Conservation (phyloP, 768 basidiomycete species). For the Leccinum disarticulatum region DNA sequence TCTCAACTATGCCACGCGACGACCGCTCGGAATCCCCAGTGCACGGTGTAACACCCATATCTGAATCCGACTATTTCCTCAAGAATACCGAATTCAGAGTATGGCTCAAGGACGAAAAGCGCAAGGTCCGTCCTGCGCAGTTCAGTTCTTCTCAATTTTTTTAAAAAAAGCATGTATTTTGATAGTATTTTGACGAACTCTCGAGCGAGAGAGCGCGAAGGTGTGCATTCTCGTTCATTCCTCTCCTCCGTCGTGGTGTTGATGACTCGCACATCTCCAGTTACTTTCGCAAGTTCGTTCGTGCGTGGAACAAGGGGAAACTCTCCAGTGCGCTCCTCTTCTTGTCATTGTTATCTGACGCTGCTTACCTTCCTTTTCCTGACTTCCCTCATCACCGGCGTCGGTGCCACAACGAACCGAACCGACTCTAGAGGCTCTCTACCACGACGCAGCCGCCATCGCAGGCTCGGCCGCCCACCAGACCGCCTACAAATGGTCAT, state of each 20-base stretch:
- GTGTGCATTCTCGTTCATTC: conserved; percentile 45
- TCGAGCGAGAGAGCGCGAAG: conserved; percentile 79
- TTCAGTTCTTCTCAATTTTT: background rate
- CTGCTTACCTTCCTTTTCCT: background rate
- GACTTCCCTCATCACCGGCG: background rate
- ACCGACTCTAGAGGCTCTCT: conserved; percentile 45
- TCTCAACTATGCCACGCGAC: no score
- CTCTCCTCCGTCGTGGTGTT: conserved; percentile 29
- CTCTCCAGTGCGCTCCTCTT: conserved; percentile 49
- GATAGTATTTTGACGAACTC: conserved; percentile 79
- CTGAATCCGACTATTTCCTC: conserved; percentile 84
- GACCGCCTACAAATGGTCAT: conserved; percentile 88
- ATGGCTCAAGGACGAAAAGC: conserved; percentile 81
- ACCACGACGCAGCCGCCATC: conserved; percentile 59
- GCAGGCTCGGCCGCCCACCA: conserved; percentile 59
- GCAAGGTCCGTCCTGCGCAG: conserved; percentile 41
- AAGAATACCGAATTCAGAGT: conserved; percentile 83
- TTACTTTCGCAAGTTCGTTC: conserved; percentile 93
- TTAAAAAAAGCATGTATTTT: no score
- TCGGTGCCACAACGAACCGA: background rate
- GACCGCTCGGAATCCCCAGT: background rate
- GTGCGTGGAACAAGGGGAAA: conserved; percentile 84
- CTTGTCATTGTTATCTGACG: background rate
- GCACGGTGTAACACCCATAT: conserved; percentile 55
- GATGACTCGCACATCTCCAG: conserved; percentile 37